Evolutionary conservation across 1,284 basidiomycete genomes (phyloP).

Genomic region (Trichosporon faecale): DNA sequence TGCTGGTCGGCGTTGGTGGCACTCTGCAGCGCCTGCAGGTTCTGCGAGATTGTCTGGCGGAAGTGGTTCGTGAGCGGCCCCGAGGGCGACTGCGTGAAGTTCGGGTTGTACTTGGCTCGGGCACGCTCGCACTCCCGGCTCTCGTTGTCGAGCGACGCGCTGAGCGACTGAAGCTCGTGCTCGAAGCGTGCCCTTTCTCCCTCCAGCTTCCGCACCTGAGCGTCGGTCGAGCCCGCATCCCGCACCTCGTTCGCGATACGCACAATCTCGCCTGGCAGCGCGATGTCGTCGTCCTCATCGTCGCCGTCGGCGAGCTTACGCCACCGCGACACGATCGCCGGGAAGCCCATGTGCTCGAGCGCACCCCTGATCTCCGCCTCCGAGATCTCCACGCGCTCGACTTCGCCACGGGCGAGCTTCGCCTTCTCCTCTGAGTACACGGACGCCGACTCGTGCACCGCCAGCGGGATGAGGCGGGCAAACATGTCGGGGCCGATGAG

Average conservation of each 20-base stretch:
- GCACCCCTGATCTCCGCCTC: constrained; percentile 77
- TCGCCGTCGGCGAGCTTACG: constrained; percentile 69
- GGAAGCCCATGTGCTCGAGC: constrained; percentile 78
- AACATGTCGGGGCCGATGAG: constrained; percentile 93
- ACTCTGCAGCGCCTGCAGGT: constrained; percentile 69
- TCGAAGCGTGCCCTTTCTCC: constrained; percentile 63
- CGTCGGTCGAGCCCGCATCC: constrained; percentile 58
- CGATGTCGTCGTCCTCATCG: constrained; percentile 54
- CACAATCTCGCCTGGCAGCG: constrained; percentile 68
- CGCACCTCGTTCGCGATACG: constrained; percentile 73
- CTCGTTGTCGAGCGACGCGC: constrained; percentile 69
- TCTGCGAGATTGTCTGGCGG: constrained; percentile 76
- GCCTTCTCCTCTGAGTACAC: constrained; percentile 99
- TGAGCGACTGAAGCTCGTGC: constrained; percentile 61
- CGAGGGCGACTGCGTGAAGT: constrained; percentile 87
- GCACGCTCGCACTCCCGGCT: constrained; percentile 76
- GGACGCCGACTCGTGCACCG: constrained; percentile 92
- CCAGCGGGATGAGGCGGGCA: constrained; percentile 79
- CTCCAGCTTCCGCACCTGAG: constrained; percentile 61
- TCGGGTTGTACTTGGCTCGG: constrained; percentile 78
- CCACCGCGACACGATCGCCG: constrained; percentile 71
- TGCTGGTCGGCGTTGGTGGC: constrained; percentile 77
- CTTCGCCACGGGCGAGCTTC: constrained; percentile 85
- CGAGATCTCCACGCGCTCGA: constrained; percentile 77
- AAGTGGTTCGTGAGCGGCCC: constrained; percentile 67